Conservation (phyloP, 2,329 filamentous ascomycete species). For the Hypoxylon sp. region DNA sequence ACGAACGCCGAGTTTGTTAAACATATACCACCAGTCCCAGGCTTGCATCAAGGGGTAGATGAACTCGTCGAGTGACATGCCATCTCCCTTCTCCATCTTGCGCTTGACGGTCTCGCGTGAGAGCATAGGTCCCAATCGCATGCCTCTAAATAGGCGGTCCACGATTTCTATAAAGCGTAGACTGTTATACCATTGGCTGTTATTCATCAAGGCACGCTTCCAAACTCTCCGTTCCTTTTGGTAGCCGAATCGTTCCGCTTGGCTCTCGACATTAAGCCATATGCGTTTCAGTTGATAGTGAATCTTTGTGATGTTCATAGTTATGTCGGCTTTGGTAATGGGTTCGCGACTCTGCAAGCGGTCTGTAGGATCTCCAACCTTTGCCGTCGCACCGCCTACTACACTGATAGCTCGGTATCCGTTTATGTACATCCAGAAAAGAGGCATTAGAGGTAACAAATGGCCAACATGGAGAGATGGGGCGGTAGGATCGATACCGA, state of each 20-base stretch:
- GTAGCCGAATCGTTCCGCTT: slow-evolving; percentile 77
- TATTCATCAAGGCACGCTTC: slow-evolving; percentile 80
- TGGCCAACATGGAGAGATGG: slow-evolving; percentile 85
- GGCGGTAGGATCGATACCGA: slow-evolving; percentile 86
- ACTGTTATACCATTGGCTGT: slow-evolving; percentile 85
- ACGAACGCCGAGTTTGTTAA: slow-evolving; percentile 73
- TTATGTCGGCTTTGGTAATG: slow-evolving; percentile 66
- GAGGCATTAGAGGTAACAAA: slow-evolving; percentile 83
- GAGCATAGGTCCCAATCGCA: slow-evolving; percentile 89
- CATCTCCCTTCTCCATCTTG: slow-evolving; percentile 86
- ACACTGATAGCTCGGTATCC: slow-evolving; percentile 78
- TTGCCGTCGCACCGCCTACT: slow-evolving; percentile 81
- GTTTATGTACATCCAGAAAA: slow-evolving; percentile 87
- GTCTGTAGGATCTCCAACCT: slow-evolving; percentile 84
- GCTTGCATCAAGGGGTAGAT: slow-evolving; percentile 93
- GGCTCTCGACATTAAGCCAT: slow-evolving; percentile 79
- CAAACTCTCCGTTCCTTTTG: slow-evolving; percentile 72
- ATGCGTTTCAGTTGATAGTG: slow-evolving; percentile 79
- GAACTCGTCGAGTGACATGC: slow-evolving; percentile 96
- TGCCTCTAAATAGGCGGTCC: slow-evolving; percentile 78
- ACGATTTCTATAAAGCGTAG: slow-evolving; percentile 82
- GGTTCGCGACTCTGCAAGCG: slow-evolving; percentile 74
- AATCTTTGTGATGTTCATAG: slow-evolving; percentile 77
- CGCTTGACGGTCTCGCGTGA: slow-evolving; percentile 89
- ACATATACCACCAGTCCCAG: slow-evolving; percentile 97